Percentiles rank a stretch among this genome's conserved stretches.
phyloP scores from a whole-genome alignment of 2,329 filamentous ascomycete species.

The Ceratocystis variospora region DNA sequence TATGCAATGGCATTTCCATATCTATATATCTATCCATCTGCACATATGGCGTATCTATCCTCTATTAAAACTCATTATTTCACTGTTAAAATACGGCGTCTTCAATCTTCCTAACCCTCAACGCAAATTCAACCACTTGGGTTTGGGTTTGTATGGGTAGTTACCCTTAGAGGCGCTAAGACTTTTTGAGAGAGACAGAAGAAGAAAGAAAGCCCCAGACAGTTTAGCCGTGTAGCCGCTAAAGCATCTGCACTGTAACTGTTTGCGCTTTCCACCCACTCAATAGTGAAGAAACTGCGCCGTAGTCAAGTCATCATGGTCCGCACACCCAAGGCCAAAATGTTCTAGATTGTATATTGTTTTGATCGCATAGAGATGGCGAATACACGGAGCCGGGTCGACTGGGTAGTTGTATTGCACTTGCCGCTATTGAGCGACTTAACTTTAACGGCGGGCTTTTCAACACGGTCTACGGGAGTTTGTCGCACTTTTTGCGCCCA shows the following conservation, averaged over 20 bases:
- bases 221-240: constrained; percentile 2
- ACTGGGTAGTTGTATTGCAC: neutral
- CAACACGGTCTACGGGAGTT: neutral
- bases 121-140: neutral
- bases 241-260: neutral
- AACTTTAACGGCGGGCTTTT: neutral
- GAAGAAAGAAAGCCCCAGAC: neutral
- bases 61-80: too few relatives aligned
- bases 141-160: neutral
- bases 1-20: neutral
- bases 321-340: neutral
- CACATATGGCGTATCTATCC: too few relatives aligned
- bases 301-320: neutral
- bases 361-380: constrained; percentile 12
- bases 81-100: too few relatives aligned
- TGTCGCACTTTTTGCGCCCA: constrained; percentile 20
- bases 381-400: neutral
- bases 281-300: constrained; percentile 8
- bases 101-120: too few relatives aligned
- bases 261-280: constrained; percentile 7
- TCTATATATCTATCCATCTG: neutral
- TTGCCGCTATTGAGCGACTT: neutral
- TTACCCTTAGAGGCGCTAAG: constrained; percentile 1
- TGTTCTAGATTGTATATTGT: neutral
- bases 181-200: neutral